Evolutionary conservation across 768 basidiomycete species (phyloP).

Genomic region (Arthromyces matolae): DNA sequence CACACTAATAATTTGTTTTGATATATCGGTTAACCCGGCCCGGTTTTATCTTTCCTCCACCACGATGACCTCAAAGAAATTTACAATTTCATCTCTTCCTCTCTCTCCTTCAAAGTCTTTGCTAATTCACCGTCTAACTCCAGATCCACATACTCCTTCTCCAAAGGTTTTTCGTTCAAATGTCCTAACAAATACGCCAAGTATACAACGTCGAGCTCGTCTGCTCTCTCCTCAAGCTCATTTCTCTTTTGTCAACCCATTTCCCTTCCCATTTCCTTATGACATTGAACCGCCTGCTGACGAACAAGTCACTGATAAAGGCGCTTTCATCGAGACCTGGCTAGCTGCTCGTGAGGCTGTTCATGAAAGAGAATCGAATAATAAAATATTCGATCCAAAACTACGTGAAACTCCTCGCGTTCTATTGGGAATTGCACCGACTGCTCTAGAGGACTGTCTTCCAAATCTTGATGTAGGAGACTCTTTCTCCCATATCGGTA

Average conservation of each 20-base stretch:
- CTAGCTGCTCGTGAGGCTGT: slow-evolving; percentile 62
- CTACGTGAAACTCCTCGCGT: slow-evolving; percentile 49
- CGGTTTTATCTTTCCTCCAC: slow-evolving; percentile 20
- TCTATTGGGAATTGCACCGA: slow-evolving; percentile 72
- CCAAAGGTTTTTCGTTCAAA: slow-evolving; percentile 48
- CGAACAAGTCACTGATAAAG: slow-evolving; percentile 48
- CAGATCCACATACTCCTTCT: slow-evolving; percentile 55
- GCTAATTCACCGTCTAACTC: slow-evolving; percentile 46
- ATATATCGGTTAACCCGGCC: neutral
- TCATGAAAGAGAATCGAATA: slow-evolving; percentile 22
- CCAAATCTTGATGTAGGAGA: slow-evolving; percentile 89
- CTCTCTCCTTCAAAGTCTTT: slow-evolving; percentile 38
- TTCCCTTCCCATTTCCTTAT: slow-evolving; percentile 83
- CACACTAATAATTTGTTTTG: no score
- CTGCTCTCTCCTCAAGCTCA: slow-evolving; percentile 57
- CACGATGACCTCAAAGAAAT: no score
- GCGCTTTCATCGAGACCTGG: slow-evolving; percentile 73
- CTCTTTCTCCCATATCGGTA: slow-evolving; percentile 63
- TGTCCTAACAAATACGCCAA: slow-evolving; percentile 51
- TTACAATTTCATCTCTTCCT: no score
- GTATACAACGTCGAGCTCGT: slow-evolving; percentile 66
- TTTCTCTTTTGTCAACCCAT: slow-evolving; percentile 79
- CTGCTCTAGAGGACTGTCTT: slow-evolving; percentile 68
- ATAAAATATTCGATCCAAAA: slow-evolving; percentile 42
- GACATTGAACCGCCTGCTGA: slow-evolving; percentile 53